Base-by-base conservation (phyloP, 2,329 filamentous ascomycete species). In the Xylaria sp. region DNA sequence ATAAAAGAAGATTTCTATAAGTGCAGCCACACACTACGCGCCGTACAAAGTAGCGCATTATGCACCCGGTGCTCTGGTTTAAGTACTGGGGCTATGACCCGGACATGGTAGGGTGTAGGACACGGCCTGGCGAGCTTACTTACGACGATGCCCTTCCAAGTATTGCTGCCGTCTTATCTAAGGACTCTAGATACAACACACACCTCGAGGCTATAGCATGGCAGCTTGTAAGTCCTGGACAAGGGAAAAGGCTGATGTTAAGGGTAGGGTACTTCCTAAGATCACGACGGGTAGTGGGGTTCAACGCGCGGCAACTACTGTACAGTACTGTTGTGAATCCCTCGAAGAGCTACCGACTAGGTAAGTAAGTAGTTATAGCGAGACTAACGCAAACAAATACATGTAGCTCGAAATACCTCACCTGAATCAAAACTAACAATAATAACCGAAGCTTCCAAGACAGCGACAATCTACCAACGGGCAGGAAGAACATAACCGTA, bases 201-300 rank as follows among this genome's bases (percentile, higher is more conserved):
- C 37, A 63, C 60, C n/a, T 58, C 41, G 62, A 31, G 55, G 51
- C 63, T 60, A 64, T 57, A 57, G 52, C 18, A 50, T 39, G n/a
- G 52, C 41, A 15, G 39, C 20, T 46, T 58, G 31, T 57, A 31
- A 41, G 18, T 34, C 34, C 9, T 39, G 54, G 31, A 63, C 65
- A 41, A 58, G 28, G 51, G 5, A 25, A 58, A 54, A 62, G 28
- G 7, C 7, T 20, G 20, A 25, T 44, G 31, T 20, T 15, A 34
- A 25, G 25, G 34, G 25, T 54, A 37, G 8, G 34, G 34, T 41
- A 20, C 25, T 12, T 59, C 28, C 50, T 50, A 66, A 34, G 63
- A 50, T 61, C 67, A 54, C 48, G 54, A 63, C 55, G 31, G 44
- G 18, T 34, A 37, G 48, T 25, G 56, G 61, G 63, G 58, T 57